These are phyloP conservation scores for Candida ficus DNA, from an alignment of 805 yeast species.

Conservation along the genomic window DNA sequence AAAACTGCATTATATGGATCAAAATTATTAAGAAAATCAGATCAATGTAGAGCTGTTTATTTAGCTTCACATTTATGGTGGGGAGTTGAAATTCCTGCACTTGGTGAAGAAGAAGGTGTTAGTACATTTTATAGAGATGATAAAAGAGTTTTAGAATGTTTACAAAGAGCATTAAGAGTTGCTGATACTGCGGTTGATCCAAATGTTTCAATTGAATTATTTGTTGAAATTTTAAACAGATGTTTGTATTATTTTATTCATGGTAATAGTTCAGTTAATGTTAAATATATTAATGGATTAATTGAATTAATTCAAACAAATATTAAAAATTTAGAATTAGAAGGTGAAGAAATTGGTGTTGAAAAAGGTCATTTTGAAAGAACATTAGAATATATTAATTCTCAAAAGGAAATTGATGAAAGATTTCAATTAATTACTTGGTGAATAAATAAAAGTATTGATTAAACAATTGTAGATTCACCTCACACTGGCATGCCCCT, in stretches of 20 bases:
- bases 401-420: conserved; percentile 66
- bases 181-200: conserved; percentile 93
- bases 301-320: conserved; percentile 76
- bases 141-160: conserved; percentile 83
- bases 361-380: conserved; percentile 55
- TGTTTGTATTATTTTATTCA: conserved; percentile 82
- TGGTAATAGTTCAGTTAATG: conserved; percentile 64
- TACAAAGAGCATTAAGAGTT: conserved; percentile 80
- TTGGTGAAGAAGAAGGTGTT: conserved; percentile 41
- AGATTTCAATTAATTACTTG: conserved; percentile 51
- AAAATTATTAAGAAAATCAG: conserved; percentile 83
- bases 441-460: too few species aligned
- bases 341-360: conserved; percentile 17
- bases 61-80: conserved; percentile 91
- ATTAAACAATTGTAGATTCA: too few species aligned
- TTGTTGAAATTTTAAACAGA: conserved; percentile 84
- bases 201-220: conserved; percentile 68
- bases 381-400: conserved; percentile 62
- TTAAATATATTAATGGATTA: conserved; percentile 77
- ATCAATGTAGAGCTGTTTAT: conserved; percentile 89
- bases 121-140: conserved; percentile 41
- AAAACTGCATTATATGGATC: conserved; percentile 86
- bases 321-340: conserved; percentile 27
- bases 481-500: too few species aligned
- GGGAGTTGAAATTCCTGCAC: conserved; percentile 61